Evolutionary conservation across 169 alveolate genomes (phyloP).

Genomic region (Cryptosporidium felis): DNA sequence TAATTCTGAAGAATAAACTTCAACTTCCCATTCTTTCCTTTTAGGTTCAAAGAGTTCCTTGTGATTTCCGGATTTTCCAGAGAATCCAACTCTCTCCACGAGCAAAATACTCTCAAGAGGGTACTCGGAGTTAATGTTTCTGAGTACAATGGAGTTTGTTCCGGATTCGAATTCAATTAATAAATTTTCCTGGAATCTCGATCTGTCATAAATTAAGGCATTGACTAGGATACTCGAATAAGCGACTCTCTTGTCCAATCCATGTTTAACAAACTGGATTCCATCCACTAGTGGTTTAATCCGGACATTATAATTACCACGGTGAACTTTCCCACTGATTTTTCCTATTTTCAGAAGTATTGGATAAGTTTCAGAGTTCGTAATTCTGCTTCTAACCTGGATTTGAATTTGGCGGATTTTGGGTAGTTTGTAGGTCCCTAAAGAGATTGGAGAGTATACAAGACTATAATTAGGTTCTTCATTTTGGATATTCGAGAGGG

Average conservation of each 20-base stretch:
- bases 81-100: background rate
- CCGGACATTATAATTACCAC: slow-evolving; percentile 3
- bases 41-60: background rate
- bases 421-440: slow-evolving; percentile 25
- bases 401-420: background rate
- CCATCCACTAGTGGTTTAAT: slow-evolving; percentile 9
- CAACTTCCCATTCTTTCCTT: slow-evolving; percentile 39
- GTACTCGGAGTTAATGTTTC: slow-evolving; percentile 5
- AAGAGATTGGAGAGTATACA: slow-evolving; percentile 22
- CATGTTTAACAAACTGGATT: background rate
- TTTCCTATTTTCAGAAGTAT: slow-evolving; percentile 9
- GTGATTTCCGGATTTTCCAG: background rate
- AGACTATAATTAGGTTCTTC: background rate
- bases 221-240: slow-evolving; percentile 15
- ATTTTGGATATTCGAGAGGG: background rate
- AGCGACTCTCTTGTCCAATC: slow-evolving; percentile 21
- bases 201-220: slow-evolving; percentile 36
- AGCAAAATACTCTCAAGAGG: slow-evolving; percentile 36
- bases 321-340: slow-evolving; percentile 4
- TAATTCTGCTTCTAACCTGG: slow-evolving; percentile 40
- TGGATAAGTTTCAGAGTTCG: slow-evolving; percentile 16
- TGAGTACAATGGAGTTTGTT: slow-evolving; percentile 12
- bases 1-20: background rate
- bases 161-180: background rate
- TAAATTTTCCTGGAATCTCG: slow-evolving; percentile 7